A percentile compares a stretch with the other conserved stretches of the same genome.
Conservation (phyloP, 2,329 filamentous ascomycete genomes). For the Xylaria polymorpha region DNA sequence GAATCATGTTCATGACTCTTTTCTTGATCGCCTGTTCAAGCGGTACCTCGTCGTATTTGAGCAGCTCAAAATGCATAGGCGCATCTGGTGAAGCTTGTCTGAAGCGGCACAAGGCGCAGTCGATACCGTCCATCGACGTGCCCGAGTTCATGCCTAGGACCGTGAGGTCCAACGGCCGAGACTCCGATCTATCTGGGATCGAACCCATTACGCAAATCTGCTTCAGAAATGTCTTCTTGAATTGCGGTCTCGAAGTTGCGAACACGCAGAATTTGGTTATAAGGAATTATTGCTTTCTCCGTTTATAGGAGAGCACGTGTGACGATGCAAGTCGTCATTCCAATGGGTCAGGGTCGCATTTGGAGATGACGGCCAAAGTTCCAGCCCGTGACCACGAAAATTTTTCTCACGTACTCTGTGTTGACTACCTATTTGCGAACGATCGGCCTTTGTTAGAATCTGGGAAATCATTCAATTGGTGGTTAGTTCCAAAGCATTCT, state of each 20-base stretch:
- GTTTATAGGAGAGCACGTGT: conserved; percentile 7
- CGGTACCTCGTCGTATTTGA: conserved; percentile 68
- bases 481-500: not conserved
- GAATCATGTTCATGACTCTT: conserved; percentile 67
- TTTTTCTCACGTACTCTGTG: not conserved
- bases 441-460: not conserved
- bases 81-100: conserved; percentile 62
- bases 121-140: conserved; percentile 68
- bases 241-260: not conserved
- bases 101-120: conserved; percentile 69
- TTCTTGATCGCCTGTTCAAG: conserved; percentile 65
- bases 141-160: conserved; percentile 67
- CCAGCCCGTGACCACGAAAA: not conserved
- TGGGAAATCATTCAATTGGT: not conserved
- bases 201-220: conserved; percentile 17
- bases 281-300: not conserved
- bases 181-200: not conserved
- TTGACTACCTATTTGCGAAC: conserved; percentile 44
- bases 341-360: conserved; percentile 8
- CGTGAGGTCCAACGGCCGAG: conserved; percentile 58
- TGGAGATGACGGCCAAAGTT: conserved; percentile 6
- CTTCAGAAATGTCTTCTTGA: not conserved
- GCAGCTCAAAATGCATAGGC: conserved; percentile 66
- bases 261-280: not conserved
- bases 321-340: not conserved